A percentile compares a stretch with the other conserved stretches of the same genome.
Conservation (phyloP, 192 early-diverging fungal genomes). For the Backusella mclennaniae region DNA sequence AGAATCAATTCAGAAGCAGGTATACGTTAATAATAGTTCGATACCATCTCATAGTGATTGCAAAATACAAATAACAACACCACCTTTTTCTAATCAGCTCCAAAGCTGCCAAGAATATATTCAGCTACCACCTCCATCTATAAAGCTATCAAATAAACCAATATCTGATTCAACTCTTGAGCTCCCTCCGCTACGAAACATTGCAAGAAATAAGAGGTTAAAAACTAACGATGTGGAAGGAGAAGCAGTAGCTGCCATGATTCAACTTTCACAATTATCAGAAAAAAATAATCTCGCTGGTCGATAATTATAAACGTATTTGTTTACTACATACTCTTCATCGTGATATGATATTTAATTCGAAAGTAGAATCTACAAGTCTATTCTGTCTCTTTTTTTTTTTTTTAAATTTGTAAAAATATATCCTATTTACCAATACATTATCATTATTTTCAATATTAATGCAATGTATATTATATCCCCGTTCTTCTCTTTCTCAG, state of each 20-base stretch:
- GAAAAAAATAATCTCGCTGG: background rate
- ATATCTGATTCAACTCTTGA: background rate
- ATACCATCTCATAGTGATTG: background rate
- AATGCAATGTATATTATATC: background rate
- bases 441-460: background rate
- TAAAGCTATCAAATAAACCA: background rate
- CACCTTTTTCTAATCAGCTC: background rate
- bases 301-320: background rate
- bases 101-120: background rate
- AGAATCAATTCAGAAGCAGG: background rate
- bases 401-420: background rate
- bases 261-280: constrained; percentile 10
- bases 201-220: background rate
- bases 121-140: background rate
- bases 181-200: background rate
- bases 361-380: too few relatives aligned
- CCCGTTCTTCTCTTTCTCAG: background rate
- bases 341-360: background rate
- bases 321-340: background rate
- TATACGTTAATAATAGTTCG: background rate
- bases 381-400: background rate
- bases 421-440: background rate
- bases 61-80: background rate
- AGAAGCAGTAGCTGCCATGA: constrained; percentile 7
- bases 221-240: background rate